Evolutionary conservation across 108 stramenopile genomes (phyloP), one percentile per base, ranked within the genome.

Genomic region (Nannochloropsis salina): DNA sequence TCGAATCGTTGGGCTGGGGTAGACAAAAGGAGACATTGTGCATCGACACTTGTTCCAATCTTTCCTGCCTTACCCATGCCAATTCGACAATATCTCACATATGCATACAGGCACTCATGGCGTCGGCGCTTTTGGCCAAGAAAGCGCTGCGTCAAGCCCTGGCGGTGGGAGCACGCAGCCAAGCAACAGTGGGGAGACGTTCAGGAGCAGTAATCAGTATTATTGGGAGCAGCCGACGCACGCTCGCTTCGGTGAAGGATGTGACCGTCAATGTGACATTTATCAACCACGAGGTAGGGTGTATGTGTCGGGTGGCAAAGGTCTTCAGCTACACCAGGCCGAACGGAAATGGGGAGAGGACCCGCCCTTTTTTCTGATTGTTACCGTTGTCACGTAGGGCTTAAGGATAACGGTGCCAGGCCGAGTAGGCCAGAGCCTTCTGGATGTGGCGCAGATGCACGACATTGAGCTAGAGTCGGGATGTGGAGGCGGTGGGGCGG

Each of bases 41-140:
- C 31, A 31, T 31, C 31, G 31, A 31, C 31, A 31, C 31, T 31
- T 31, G 31, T 31, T 31, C 31, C 31, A 31, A 31, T 31, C 31
- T 31, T 31, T 31, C 31, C 31, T 31, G 31, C 31, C 31, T 31
- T 31, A 31, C 31, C 31, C 31, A 31, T 1, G 31, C 31, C 31
- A 31, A 31, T 31, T 31, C 31, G 31, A 31, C 31, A 31, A 31
- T 31, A 31, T 31, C 61, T 74, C 20, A 1, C 61, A n/a, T n/a
- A 74, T 74, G n/a, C 61, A 74, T n/a, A 74, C n/a, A 74, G 61
- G 61, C 61, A 74, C 20, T n/a, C 61, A 74, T 74, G 61, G 61
- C 61, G n/a, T 74, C 61, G 61, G n/a, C 61, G 61, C 61, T 74
- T 6, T n/a, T 74, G 61, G 61, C 61, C 6, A 74, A 74, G 61